Base-by-base conservation (phyloP, 2,329 filamentous ascomycete genomes). In the Zymoseptoria crescenta region DNA sequence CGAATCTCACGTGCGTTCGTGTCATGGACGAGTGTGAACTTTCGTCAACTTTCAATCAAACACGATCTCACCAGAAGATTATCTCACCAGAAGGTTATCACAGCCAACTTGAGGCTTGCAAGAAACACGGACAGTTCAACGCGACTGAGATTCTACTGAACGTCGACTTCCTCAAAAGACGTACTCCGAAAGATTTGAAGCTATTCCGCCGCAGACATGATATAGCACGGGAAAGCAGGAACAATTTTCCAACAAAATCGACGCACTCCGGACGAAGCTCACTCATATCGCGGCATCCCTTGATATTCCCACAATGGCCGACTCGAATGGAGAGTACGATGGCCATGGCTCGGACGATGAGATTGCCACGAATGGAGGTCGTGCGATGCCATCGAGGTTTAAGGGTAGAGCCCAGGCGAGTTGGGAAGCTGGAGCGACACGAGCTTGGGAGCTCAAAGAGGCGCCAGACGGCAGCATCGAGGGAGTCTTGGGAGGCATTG, bases 371-470 rank as follows among this genome's bases (percentile, higher is more conserved):
- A 62, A 62, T 9, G 59, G 53, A 55, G 65, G 64, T 27, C 52
- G 62, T 20, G 50, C 57, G 13, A 60, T 69, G 50, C 65, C 67
- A 1, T 67, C 69, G 19, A 61, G 68, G 20, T 65, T 68, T 1
- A 70, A 69, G 51, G 62, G 61, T 19, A 59, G 68, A 55, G 69
- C 60, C n/a, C 64, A 67, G 49, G 69, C 71, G 8, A 65, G 59
- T 51, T 74, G 72, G 72, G 72, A 74, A 59, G 72, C 68, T 2
- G 64, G 67, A 9, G 68, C 67, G 4, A 64, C 64, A 24, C 65
- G 67, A 6, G 69, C 65, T 49, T 72, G 68, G 65, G 70, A 70
- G 49, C 59, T 74, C 8, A 64, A 69, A n/a, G 71, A 71, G 56
- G 71, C 60, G n/a, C 69, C 67, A 8, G 68, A 71, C 61, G 73